A percentile compares a stretch with the other conserved stretches of the same genome.
Conservation (phyloP, 768 basidiomycete species). For the Agrocybe chaxingu region DNA sequence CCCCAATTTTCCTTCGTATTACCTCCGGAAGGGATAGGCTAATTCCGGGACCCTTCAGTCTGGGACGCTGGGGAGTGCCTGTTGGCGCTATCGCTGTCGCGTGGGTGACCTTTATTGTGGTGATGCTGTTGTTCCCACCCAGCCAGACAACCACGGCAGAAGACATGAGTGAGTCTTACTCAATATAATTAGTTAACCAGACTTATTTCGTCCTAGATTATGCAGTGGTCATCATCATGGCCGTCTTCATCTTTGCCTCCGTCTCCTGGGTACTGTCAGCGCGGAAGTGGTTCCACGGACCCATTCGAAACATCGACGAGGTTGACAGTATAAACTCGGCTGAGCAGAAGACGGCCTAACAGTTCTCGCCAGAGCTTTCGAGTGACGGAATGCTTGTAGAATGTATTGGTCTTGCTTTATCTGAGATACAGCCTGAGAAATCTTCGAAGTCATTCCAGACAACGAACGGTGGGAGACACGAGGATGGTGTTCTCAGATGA, state of each 20-base stretch:
- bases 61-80: slow-evolving; percentile 60
- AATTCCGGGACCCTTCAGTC: slow-evolving; percentile 54
- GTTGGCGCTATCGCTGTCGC: slow-evolving; percentile 58
- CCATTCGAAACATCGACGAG: slow-evolving; percentile 48
- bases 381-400: too few species aligned
- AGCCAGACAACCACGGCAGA: slow-evolving; percentile 33
- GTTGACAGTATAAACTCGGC: neutral
- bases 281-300: slow-evolving; percentile 68
- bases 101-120: slow-evolving; percentile 63
- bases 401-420: too few species aligned
- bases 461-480: too few species aligned
- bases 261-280: slow-evolving; percentile 67
- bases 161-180: slow-evolving; percentile 54
- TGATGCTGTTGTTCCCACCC: slow-evolving; percentile 58
- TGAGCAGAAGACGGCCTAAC: slow-evolving; percentile 1
- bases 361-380: neutral
- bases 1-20: slow-evolving; percentile 68
- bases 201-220: slow-evolving; percentile 45
- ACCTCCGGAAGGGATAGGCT: slow-evolving; percentile 62
- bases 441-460: too few species aligned
- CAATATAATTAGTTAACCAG: neutral
- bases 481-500: too few species aligned
- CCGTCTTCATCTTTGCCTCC: slow-evolving; percentile 62
- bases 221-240: slow-evolving; percentile 61
- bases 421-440: too few species aligned